Evolutionary conservation across 2,329 filamentous ascomycete genomes (phyloP).

Genomic region (Fusarium chaquense): DNA sequence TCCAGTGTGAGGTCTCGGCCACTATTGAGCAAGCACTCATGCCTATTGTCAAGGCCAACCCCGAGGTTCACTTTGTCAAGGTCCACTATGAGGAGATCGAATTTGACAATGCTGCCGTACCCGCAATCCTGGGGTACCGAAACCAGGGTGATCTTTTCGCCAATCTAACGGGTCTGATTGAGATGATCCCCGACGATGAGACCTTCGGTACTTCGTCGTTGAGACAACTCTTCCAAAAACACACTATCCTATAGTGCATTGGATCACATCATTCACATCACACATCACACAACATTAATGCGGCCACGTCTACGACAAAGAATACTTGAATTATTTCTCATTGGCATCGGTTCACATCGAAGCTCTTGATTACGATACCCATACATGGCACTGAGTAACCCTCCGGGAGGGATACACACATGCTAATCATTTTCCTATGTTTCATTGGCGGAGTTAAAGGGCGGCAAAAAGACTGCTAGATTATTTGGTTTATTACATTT

Average conservation of each 20-base stretch:
- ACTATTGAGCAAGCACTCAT: slow-evolving; percentile 83
- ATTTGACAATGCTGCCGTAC: slow-evolving; percentile 89
- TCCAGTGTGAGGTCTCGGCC: slow-evolving; percentile 80
- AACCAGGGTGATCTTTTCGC: slow-evolving; percentile 90
- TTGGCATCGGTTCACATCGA: slow-evolving; percentile 22
- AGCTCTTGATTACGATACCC: slow-evolving; percentile 47
- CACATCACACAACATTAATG: slow-evolving; percentile 41
- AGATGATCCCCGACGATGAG: slow-evolving; percentile 82
- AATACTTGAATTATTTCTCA: slow-evolving; percentile 21
- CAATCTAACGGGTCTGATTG: slow-evolving; percentile 86
- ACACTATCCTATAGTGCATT: slow-evolving; percentile 62
- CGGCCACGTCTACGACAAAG: slow-evolving; percentile 44
- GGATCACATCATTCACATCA: slow-evolving; percentile 22
- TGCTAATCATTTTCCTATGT: slow-evolving; percentile 32
- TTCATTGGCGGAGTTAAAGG: slow-evolving; percentile 26
- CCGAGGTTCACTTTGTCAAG: slow-evolving; percentile 86
- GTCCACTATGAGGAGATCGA: slow-evolving; percentile 93
- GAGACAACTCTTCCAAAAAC: slow-evolving; percentile 63
- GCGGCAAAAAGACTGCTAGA: slow-evolving; percentile 13
- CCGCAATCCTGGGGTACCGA: slow-evolving; percentile 88
- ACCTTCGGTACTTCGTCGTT: slow-evolving; percentile 67
- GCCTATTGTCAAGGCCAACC: slow-evolving; percentile 78
- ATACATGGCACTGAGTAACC: slow-evolving; percentile 17
- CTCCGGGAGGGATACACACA: slow-evolving; percentile 25
- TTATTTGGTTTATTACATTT: slow-evolving; percentile 17